Conservation (phyloP, 129 eudicot species). For the Dittrichia graveolens region DNA sequence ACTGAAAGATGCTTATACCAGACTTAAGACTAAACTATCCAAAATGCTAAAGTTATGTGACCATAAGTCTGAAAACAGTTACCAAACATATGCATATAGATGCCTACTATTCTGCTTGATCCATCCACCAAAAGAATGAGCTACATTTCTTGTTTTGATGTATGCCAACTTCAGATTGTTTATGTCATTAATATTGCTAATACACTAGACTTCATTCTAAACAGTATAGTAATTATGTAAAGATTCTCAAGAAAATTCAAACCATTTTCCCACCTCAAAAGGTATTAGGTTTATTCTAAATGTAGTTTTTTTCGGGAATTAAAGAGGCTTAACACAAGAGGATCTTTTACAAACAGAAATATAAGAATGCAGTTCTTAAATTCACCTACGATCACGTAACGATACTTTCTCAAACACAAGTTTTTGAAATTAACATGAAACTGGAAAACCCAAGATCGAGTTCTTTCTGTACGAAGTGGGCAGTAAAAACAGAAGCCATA, state of each 20-base stretch:
- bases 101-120: background rate
- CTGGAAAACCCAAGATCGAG: slow-evolving; percentile 14
- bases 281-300: no score
- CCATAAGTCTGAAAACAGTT: background rate
- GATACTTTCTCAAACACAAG: slow-evolving; percentile 8
- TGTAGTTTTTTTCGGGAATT: background rate
- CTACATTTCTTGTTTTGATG: background rate
- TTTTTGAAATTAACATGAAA: slow-evolving; percentile 4
- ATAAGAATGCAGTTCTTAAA: background rate
- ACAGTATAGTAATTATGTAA: background rate
- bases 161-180: background rate
- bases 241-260: slow-evolving; percentile 6
- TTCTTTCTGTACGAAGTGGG: background rate
- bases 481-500: slow-evolving; percentile 2
- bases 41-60: background rate
- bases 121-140: slow-evolving; percentile 8
- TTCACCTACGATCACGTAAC: background rate
- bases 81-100: background rate
- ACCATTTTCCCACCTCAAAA: slow-evolving; percentile 16
- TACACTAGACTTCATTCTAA: slow-evolving; percentile 9
- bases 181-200: background rate
- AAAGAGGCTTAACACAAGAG: background rate
- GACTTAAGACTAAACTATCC: background rate
- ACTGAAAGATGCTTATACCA: slow-evolving; percentile 1
- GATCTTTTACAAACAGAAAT: slow-evolving; percentile 17